A percentile compares a stretch with the other conserved stretches of the same genome.
Conservation (phyloP, 257 asterid species). For the Nicotiana sylvestris region DNA sequence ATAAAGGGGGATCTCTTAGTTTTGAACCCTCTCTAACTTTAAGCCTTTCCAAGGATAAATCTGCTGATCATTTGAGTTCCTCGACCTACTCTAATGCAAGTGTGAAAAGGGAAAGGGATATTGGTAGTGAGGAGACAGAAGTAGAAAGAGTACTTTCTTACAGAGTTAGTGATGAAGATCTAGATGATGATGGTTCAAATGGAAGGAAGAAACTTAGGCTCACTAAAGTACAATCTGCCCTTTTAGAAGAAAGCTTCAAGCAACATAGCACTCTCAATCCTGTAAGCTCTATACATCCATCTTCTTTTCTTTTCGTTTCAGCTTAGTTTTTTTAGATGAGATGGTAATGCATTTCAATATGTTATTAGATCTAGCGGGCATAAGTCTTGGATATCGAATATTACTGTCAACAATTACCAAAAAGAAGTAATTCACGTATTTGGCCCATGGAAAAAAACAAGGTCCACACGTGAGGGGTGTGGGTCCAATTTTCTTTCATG, state of each 20-base stretch:
- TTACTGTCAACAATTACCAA: too few species aligned
- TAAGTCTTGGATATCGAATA: too few species aligned
- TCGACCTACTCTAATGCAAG: conserved; percentile 70
- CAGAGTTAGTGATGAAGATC: conserved; percentile 39
- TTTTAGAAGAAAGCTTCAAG: conserved; percentile 55
- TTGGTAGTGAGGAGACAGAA: conserved; percentile 50
- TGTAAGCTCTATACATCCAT: conserved; percentile 20
- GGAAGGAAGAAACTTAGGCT: conserved; percentile 55
- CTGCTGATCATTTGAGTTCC: conserved; percentile 34
- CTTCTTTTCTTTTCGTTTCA: neutral
- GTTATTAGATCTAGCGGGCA: too few species aligned
- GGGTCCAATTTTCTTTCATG: too few species aligned
- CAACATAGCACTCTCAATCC: conserved; percentile 59
- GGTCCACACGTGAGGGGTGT: too few species aligned
- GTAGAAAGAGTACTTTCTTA: conserved; percentile 44
- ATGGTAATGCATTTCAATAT: too few species aligned
- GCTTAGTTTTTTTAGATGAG: too few species aligned
- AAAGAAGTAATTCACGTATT: too few species aligned
- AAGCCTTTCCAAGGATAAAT: conserved; percentile 45
- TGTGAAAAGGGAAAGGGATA: conserved; percentile 62
- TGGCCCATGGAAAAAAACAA: too few species aligned
- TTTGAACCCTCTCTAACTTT: conserved; percentile 62
- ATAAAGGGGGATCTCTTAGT: neutral
- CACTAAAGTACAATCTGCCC: conserved; percentile 53
- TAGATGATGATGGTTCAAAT: conserved; percentile 42